These are phyloP conservation scores for Pseudogymnoascus sp. DNA, from an alignment of 2,329 filamentous ascomycete genomes.

Conservation along the genomic window DNA sequence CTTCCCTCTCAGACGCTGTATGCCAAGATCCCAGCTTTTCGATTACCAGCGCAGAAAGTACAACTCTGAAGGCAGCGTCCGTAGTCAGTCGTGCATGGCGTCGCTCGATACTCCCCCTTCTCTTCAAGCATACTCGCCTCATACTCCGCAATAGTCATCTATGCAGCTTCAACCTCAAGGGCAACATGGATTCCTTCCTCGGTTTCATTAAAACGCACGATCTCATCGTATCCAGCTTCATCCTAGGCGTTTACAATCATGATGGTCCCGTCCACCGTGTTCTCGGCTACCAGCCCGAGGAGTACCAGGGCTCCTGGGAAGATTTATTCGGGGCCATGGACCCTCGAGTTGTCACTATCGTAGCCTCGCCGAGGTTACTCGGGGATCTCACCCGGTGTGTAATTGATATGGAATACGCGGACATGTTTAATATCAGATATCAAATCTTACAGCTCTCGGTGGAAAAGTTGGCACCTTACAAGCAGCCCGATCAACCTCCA, in stretches of 20 bases:
- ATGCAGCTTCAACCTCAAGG: neutral
- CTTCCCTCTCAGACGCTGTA: slow-evolving; percentile 38
- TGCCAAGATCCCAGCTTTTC: slow-evolving; percentile 40
- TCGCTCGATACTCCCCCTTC: slow-evolving; percentile 39
- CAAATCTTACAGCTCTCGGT: slow-evolving; percentile 46
- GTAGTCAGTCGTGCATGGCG: slow-evolving; percentile 46
- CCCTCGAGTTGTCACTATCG: slow-evolving; percentile 44
- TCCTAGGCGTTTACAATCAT: neutral
- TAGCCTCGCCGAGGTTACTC: slow-evolving; percentile 54
- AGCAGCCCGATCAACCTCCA: neutral
- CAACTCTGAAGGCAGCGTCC: slow-evolving; percentile 48
- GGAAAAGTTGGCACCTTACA: neutral
- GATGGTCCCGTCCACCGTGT: neutral
- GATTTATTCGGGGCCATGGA: slow-evolving; percentile 45
- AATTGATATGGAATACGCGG: slow-evolving; percentile 48
- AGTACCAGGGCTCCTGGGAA: slow-evolving; percentile 39
- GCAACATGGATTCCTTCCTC: neutral
- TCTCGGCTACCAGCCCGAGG: neutral
- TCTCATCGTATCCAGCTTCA: neutral
- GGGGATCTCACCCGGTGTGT: slow-evolving; percentile 50
- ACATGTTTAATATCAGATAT: slow-evolving; percentile 54
- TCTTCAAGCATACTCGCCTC: slow-evolving; percentile 48
- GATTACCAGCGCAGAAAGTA: slow-evolving; percentile 33
- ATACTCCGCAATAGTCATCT: slow-evolving; percentile 22
- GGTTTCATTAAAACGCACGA: neutral